Base-by-base conservation (phyloP, 768 basidiomycete genomes). In the Hygrophorus pudorinus region DNA sequence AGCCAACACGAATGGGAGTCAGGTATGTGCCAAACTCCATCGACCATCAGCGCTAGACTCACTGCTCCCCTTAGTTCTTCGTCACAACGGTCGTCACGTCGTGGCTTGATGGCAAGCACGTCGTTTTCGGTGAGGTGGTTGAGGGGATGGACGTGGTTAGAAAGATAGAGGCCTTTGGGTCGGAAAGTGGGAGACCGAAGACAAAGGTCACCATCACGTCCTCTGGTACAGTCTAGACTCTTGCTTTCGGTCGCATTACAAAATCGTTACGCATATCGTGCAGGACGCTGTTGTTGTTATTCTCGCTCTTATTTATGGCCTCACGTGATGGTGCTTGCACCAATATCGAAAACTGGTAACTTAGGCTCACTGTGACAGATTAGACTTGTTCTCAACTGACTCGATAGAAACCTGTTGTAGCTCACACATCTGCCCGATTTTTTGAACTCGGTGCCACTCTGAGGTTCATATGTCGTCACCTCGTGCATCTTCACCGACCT, bases 21-120 rank as follows among this genome's bases (percentile, higher is more conserved):
- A 75, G 41, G 48, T 56, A 54, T 5, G 29, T 5, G 21, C 28
- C 31, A 2, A 30, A 41, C 36, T 14, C n/a, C 21, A 7, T 16
- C 13, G 30, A 39, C 27, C 11, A n/a, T 14, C 37, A 27, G 17
- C 5, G 5, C 2, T 13, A 21, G 27, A 0, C 27, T 36, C 17
- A 27, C 17, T 12, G 13, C 16, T 21, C 18, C 34, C 59, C 35
- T 24, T 24, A 80, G 62, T 92, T 93, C 76, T 92, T 94, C 73
- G 79, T 93, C 68, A 89, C 85, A 50, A 92, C 88, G 32, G 80
- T 79, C 45, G 63, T 66, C 28, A 85, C 85, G 2, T 64, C 68
- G 30, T 89, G 85, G 86, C 77, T 92, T 47, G 85, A 92, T 59
- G 82, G 81, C 46, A 74, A 72, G 45, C 82, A 90, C 63, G 84